These are phyloP conservation scores for Leersia perrieri DNA, from an alignment of 176 grass and related monocot genomes.

Conservation along the genomic window DNA sequence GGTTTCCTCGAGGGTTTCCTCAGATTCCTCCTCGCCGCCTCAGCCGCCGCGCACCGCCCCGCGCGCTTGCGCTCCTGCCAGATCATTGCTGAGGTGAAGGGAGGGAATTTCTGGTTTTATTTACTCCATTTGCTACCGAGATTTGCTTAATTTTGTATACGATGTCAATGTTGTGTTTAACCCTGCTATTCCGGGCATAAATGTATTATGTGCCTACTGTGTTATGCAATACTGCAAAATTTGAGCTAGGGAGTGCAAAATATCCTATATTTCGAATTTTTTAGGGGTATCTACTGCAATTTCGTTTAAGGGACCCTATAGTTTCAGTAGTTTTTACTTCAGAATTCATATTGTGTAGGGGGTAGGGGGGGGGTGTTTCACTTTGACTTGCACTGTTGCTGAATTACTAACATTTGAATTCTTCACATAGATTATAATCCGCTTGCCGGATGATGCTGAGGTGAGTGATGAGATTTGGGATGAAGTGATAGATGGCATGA, in stretches of 20 bases:
- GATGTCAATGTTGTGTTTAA: neutral
- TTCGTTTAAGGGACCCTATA: neutral
- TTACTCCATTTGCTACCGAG: neutral
- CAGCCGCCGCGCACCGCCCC: constrained; percentile 51
- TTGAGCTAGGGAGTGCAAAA: neutral
- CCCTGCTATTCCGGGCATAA: neutral
- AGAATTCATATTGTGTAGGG: neutral
- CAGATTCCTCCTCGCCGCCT: constrained; percentile 56
- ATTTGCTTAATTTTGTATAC: neutral
- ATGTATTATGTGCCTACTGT: neutral
- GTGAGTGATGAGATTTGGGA: constrained; percentile 85
- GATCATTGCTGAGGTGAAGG: constrained; percentile 73
- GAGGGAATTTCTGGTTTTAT: neutral
- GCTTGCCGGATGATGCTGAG: constrained; percentile 73
- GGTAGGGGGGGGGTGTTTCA: too few species aligned
- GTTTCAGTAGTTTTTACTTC: neutral
- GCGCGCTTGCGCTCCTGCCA: constrained; percentile 68
- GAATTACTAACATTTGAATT: constrained; percentile 8
- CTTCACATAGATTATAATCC: constrained; percentile 67
- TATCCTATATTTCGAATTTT: neutral
- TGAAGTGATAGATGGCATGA: constrained; percentile 81
- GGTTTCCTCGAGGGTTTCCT: constrained; percentile 82
- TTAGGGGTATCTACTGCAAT: neutral
- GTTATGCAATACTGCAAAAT: neutral
- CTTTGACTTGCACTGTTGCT: neutral